phyloP scores from a whole-genome alignment of 768 basidiomycete species.

The Trametes villosa region DNA sequence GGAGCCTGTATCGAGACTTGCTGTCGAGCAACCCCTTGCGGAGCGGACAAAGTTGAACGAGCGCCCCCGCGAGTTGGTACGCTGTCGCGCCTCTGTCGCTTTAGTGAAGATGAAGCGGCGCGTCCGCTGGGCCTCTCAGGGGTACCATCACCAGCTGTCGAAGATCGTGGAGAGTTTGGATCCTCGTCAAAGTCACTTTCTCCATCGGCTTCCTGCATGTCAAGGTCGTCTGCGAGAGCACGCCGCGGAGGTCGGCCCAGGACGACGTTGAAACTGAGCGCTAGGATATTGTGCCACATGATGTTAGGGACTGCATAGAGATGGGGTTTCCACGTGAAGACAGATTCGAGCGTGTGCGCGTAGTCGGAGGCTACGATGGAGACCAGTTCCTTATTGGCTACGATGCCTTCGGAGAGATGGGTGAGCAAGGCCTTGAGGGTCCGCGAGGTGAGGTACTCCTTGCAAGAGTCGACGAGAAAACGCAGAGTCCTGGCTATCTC shows the following conservation, averaged over 20 bases:
- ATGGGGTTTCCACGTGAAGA: constrained; percentile 74
- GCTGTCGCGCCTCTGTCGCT: background rate
- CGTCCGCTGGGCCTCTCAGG: background rate
- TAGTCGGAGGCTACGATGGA: constrained; percentile 77
- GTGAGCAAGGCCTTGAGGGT: constrained; percentile 60
- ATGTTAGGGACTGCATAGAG: constrained; percentile 71
- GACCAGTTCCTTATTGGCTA: constrained; percentile 57
- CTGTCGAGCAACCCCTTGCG: no score
- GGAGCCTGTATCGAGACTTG: constrained; percentile 69
- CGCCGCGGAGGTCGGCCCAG: constrained; percentile 59
- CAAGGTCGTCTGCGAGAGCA: constrained; percentile 38
- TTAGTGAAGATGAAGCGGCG: background rate
- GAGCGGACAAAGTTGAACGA: background rate
- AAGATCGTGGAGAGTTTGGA: constrained; percentile 34
- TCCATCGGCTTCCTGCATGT: constrained; percentile 22
- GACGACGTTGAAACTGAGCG: constrained; percentile 77
- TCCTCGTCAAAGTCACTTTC: constrained; percentile 35
- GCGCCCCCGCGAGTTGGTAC: background rate
- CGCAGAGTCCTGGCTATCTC: constrained; percentile 72
- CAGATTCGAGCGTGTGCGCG: constrained; percentile 69
- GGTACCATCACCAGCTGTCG: background rate
- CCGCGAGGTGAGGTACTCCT: constrained; percentile 57
- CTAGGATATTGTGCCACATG: constrained; percentile 70
- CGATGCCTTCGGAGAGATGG: constrained; percentile 66
- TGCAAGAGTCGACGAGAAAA: constrained; percentile 70